These are phyloP conservation scores for Chaetomium fimeti DNA, from an alignment of 495 filamentous ascomycete species.

Conservation along the genomic window DNA sequence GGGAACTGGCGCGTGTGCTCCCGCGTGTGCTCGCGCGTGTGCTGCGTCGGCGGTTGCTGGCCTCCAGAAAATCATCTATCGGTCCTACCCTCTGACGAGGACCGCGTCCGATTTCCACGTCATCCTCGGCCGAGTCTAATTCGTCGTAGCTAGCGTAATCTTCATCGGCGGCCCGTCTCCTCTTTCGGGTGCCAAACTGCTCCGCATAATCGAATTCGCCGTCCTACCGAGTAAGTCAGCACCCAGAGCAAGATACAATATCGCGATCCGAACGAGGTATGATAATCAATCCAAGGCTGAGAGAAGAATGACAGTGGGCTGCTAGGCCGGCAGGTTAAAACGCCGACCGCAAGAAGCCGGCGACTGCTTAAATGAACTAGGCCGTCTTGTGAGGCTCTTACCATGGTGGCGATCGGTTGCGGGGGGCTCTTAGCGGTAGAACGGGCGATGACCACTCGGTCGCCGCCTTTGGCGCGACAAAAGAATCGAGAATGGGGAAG, in stretches of 20 bases:
- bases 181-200: conserved; percentile 24
- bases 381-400: not conserved
- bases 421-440: not conserved
- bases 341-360: not conserved
- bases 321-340: not conserved
- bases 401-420: not conserved
- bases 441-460: not conserved
- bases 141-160: conserved; percentile 28
- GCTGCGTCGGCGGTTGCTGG: conserved; percentile 11
- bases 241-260: too few species aligned
- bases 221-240: not conserved
- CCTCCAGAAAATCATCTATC: conserved; percentile 12
- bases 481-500: too few species aligned
- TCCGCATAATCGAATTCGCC: conserved; percentile 13
- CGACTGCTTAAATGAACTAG: not conserved
- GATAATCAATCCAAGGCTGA: not conserved
- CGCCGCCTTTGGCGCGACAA: not conserved
- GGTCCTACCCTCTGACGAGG: conserved; percentile 8
- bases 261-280: not conserved
- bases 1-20: conserved; percentile 30
- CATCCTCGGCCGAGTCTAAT: conserved; percentile 33
- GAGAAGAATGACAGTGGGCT: not conserved
- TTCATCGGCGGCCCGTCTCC: conserved; percentile 26
- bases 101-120: conserved; percentile 5
- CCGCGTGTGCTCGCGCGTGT: conserved; percentile 30